Percentiles rank a stretch among this genome's conserved stretches.
Evolutionary conservation across 208 protist genomes (phyloP).

Genomic region (Phytomonas francai): DNA sequence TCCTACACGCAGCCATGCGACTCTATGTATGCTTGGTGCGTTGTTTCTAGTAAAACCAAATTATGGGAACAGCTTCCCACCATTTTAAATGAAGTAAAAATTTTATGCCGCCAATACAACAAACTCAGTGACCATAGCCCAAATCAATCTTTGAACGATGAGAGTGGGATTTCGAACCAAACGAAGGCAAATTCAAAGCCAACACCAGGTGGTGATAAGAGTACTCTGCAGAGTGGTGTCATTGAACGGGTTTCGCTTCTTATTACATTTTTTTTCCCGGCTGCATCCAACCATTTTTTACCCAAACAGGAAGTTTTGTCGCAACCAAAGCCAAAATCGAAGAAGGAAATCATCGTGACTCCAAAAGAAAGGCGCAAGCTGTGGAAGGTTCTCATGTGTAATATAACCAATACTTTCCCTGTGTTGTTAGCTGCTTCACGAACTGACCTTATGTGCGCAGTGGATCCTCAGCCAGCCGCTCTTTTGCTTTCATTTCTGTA

Average conservation of each 20-base stretch:
- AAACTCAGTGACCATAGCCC: neutral
- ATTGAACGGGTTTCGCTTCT: neutral
- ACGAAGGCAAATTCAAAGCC: neutral
- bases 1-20: neutral
- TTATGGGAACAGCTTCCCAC: neutral
- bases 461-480: neutral
- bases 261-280: neutral
- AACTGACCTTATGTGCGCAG: neutral
- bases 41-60: neutral
- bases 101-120: neutral
- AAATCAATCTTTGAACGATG: neutral
- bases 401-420: neutral
- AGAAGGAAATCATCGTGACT: neutral
- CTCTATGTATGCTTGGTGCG: neutral
- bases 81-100: neutral
- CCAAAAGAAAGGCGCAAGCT: neutral
- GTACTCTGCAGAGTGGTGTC: neutral
- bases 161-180: neutral
- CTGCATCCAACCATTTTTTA: neutral
- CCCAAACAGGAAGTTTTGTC: neutral
- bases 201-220: neutral
- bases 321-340: neutral
- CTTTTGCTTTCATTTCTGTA: neutral
- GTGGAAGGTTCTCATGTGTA: neutral
- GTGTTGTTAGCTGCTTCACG: neutral